phyloP scores from a whole-genome alignment of 176 grass and related monocot genomes.

The Musa itinerans region DNA sequence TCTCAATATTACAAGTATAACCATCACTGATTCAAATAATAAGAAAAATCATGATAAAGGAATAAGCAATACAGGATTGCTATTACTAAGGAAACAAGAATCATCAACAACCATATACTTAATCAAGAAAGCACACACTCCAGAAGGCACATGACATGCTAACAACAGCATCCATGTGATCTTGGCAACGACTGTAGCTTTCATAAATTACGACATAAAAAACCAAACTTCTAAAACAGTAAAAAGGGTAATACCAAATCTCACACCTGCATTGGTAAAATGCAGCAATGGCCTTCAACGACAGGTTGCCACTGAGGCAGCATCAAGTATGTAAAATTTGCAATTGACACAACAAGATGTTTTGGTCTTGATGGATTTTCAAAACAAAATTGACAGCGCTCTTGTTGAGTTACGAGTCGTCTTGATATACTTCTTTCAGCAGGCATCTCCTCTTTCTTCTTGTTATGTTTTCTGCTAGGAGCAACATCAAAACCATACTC shows the following conservation, averaged over 20 bases:
- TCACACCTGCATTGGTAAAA: slow-evolving; percentile 85
- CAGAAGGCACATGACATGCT: neutral
- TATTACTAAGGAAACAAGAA: neutral
- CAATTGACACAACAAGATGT: slow-evolving; percentile 86
- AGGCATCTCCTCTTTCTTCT: slow-evolving; percentile 33
- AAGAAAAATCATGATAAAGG: neutral
- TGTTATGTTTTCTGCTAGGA: slow-evolving; percentile 61
- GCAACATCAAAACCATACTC: slow-evolving; percentile 92
- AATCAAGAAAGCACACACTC: neutral
- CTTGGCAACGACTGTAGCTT: neutral
- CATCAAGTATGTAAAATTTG: slow-evolving; percentile 92
- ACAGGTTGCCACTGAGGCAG: slow-evolving; percentile 69
- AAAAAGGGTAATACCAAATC: neutral
- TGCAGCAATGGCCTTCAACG: slow-evolving; percentile 74
- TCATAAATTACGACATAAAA: slow-evolving; percentile 12
- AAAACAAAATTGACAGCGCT: slow-evolving; percentile 82
- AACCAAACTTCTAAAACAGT: neutral
- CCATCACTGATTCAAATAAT: neutral
- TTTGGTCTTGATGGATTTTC: slow-evolving; percentile 96
- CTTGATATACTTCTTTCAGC: slow-evolving; percentile 33
- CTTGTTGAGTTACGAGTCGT: slow-evolving; percentile 61
- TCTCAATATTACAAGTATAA: neutral
- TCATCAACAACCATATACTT: neutral
- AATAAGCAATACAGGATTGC: neutral
- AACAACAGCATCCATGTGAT: neutral